phyloP scores from a whole-genome alignment of 1,284 basidiomycete species.

The Melampsora americana region DNA sequence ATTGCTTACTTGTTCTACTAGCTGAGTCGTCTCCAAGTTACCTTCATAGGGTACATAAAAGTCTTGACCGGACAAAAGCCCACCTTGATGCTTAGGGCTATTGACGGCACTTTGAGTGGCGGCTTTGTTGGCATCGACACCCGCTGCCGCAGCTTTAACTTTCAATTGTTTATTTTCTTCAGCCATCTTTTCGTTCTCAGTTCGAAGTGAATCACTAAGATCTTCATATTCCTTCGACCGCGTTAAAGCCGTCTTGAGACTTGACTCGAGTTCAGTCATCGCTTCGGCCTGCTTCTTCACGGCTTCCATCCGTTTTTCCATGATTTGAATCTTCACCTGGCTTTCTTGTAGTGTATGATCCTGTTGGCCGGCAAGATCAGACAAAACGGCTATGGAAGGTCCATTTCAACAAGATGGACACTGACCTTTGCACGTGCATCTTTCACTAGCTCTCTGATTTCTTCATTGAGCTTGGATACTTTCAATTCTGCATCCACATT shows the following conservation, averaged over 20 bases:
- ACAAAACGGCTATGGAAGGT: conserved; percentile 34
- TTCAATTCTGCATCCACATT: conserved; percentile 89
- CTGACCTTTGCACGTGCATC: conserved; percentile 66
- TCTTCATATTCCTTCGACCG: conserved; percentile 65
- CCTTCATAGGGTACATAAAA: conserved; percentile 69
- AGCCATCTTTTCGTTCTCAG: conserved; percentile 79
- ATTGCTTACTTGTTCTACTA: conserved; percentile 70
- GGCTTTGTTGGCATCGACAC: conserved; percentile 35
- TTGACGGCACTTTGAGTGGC: conserved; percentile 40
- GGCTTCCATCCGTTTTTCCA: conserved; percentile 85
- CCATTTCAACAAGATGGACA: conserved; percentile 17
- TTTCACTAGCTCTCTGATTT: conserved; percentile 78
- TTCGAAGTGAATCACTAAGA: conserved; percentile 85
- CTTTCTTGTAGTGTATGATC: conserved; percentile 87
- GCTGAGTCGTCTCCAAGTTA: conserved; percentile 75
- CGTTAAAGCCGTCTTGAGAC: conserved; percentile 31
- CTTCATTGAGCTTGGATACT: conserved; percentile 76
- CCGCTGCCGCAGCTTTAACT: neutral
- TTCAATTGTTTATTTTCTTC: conserved; percentile 13
- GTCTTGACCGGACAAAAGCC: conserved; percentile 49
- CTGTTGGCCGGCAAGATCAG: conserved; percentile 55
- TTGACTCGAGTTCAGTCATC: conserved; percentile 70
- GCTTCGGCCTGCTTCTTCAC: conserved; percentile 80
- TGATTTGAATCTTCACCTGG: conserved; percentile 84
- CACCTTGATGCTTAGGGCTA: conserved; percentile 16